phyloP scores from a whole-genome alignment of 2,329 filamentous ascomycete species.

The Blastomyces silverae region DNA sequence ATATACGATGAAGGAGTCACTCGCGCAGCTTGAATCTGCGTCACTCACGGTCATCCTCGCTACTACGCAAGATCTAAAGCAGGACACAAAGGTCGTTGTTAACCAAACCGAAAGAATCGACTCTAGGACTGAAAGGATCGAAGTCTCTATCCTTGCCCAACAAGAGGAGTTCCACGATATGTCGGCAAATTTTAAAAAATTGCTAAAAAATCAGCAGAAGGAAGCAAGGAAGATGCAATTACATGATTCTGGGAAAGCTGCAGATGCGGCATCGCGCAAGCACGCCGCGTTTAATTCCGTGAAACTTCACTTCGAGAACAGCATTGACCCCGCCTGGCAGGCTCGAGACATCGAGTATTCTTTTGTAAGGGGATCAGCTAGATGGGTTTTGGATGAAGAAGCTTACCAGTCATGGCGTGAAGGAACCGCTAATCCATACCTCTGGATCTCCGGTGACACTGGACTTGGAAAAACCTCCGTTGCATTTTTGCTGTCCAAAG shows the following conservation, averaged over 20 bases:
- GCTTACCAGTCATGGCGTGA: slow-evolving; percentile 6
- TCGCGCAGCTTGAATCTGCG: slow-evolving; percentile 4
- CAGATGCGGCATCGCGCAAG: background rate
- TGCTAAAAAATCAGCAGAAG: slow-evolving; percentile 4
- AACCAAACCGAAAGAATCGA: slow-evolving; percentile 3
- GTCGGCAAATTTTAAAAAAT: slow-evolving; percentile 5
- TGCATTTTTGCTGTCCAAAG: slow-evolving; percentile 2
- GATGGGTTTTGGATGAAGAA: slow-evolving; percentile 3
- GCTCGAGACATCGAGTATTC: slow-evolving; percentile 9
- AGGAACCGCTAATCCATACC: background rate
- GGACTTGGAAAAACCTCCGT: slow-evolving; percentile 5
- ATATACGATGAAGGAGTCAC: background rate
- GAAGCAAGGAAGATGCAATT: background rate
- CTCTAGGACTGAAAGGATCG: slow-evolving; percentile 4
- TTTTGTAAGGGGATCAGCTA: slow-evolving; percentile 6
- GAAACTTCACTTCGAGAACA: slow-evolving; percentile 6
- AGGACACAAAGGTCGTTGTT: background rate
- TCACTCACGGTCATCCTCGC: slow-evolving; percentile 7
- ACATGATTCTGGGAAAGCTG: background rate
- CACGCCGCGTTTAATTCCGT: slow-evolving; percentile 4
- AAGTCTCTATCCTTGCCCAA: slow-evolving; percentile 2
- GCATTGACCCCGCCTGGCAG: slow-evolving; percentile 8
- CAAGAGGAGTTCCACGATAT: slow-evolving; percentile 5
- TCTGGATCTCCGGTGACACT: slow-evolving; percentile 4
- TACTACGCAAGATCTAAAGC: background rate